These are phyloP conservation scores for Yarrowia sp. DNA, from an alignment of 805 yeast species.

Conservation along the genomic window DNA sequence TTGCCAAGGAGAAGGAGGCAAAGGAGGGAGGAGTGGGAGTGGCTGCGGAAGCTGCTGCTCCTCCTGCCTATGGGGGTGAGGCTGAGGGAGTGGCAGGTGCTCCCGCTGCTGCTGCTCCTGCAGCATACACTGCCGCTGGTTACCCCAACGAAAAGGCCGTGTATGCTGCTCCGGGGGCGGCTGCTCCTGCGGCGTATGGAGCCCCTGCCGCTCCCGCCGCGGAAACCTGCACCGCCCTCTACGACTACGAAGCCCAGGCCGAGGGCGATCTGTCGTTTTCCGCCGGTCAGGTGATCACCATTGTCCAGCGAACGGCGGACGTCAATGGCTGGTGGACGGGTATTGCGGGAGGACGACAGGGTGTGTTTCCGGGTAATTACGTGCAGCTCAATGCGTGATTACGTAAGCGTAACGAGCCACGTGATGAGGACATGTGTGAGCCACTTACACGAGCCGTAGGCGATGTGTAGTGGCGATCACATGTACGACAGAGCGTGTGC, in stretches of 20 bases:
- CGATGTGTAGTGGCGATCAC: too few species aligned
- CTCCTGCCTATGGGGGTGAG: conserved; percentile 37
- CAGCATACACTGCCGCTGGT: conserved; percentile 35
- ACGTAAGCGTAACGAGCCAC: conserved; percentile 16
- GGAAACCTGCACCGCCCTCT: conserved; percentile 73
- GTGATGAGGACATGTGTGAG: too few species aligned
- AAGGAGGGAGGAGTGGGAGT: conserved; percentile 30
- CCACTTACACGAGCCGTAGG: too few species aligned
- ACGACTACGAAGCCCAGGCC: conserved; percentile 90
- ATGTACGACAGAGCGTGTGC: too few species aligned
- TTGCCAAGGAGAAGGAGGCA: conserved; percentile 36
- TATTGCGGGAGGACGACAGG: conserved; percentile 72
- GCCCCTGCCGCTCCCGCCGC: conserved; percentile 19
- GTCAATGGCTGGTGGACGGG: conserved; percentile 99
- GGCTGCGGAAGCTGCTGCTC: conserved; percentile 42
- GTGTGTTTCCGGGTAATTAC: conserved; percentile 95
- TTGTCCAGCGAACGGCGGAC: conserved; percentile 68
- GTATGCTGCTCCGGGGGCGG: conserved; percentile 37
- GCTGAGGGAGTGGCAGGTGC: too few species aligned
- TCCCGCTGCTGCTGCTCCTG: conserved; percentile 33
- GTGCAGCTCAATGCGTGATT: conserved; percentile 67
- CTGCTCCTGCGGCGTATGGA: conserved; percentile 27
- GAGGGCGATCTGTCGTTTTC: conserved; percentile 84
- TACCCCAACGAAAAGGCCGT: conserved; percentile 36
- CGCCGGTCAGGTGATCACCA: conserved; percentile 83